Evolutionary conservation across 768 basidiomycete species (phyloP).

Genomic region (Jaapia argillacea): DNA sequence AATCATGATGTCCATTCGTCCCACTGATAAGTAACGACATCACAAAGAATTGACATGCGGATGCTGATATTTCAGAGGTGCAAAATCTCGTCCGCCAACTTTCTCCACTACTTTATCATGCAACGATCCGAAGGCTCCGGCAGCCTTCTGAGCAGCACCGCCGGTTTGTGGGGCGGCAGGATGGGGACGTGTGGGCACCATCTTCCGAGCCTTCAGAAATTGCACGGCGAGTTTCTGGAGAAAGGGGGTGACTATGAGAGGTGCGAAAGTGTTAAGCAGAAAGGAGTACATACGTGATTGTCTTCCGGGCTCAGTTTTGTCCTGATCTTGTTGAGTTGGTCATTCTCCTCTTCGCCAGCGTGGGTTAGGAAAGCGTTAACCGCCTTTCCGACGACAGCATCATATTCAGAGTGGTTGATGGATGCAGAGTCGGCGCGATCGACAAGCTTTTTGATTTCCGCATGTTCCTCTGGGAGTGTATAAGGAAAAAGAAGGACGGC

Average conservation of each 20-base stretch:
- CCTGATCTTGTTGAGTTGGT: constrained; percentile 9
- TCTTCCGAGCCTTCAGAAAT: constrained; percentile 12
- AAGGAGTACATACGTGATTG: constrained; percentile 13
- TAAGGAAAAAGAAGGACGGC: too few species aligned
- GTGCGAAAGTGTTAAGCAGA: neutral
- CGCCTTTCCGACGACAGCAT: constrained; percentile 8
- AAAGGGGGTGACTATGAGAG: too few species aligned
- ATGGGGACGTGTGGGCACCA: constrained; percentile 12
- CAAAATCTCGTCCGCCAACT: constrained; percentile 10
- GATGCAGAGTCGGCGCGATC: constrained; percentile 8
- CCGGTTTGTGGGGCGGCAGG: constrained; percentile 13
- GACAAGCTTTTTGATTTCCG: constrained; percentile 10
- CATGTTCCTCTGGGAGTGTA: constrained; percentile 14
- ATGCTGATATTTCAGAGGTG: constrained; percentile 9
- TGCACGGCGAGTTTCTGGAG: constrained; percentile 4
- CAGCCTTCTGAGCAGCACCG: constrained; percentile 13
- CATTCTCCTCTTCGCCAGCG: constrained; percentile 13
- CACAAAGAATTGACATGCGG: too few species aligned
- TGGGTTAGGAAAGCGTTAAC: constrained; percentile 11
- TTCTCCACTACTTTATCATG: constrained; percentile 12
- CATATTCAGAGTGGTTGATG: constrained; percentile 7
- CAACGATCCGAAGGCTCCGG: constrained; percentile 7
- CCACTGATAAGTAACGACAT: too few species aligned
- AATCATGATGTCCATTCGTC: too few species aligned
- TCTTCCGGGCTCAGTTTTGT: constrained; percentile 8